Evolutionary conservation across 176 grass and related monocot species (phyloP), one percentile per base, ranked within the genome.

Genomic region (Carex myosuroides): DNA sequence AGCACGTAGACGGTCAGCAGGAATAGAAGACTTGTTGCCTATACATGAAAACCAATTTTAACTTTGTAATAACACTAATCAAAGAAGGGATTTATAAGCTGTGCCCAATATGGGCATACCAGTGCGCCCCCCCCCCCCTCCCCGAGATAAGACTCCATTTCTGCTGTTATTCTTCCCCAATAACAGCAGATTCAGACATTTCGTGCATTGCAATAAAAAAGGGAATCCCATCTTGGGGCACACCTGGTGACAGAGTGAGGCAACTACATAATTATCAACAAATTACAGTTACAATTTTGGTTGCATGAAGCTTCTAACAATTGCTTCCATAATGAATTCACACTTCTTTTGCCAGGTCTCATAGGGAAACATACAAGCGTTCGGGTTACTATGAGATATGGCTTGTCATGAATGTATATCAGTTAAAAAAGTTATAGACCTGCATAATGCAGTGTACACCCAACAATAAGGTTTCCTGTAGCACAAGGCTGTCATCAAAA

Each of bases 1-100:
- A 55, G 55, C 73, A 56, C 13, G 72, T 12, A 76, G 22, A 76
- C 22, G 17, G 69, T 72, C 48, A 62, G 60, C 20, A 52, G 70
- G 18, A 6, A 50, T 46, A 76, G 72, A 76, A 55, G 72, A 76
- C 48, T 76, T 29, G 48, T 2, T 29, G 55, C 48, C 72, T 76
- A 76, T 54, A 29, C 72, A 75, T 75, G 20, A 76, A 70, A 55
- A 76, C 48, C 72, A 76, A 76, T 54, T 72, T 72, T 55, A 48
- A 56, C 13, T 76, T 22, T 76, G 21, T 32, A 54, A 37, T 50
- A 80, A 79, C 57, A 80, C 22, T 37, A 56, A 70, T 70, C 14
- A 41, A 65, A 65, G 46, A 50, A 12, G 46, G 46, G 46, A 50
- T 50, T 10, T 10, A 46, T 46, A 46, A 9, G 44, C 44, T 73